Percentiles rank a stretch among this genome's conserved stretches.
phyloP scores from a whole-genome alignment of 2,329 filamentous ascomycete genomes.

The Elsinoe ampelina region DNA sequence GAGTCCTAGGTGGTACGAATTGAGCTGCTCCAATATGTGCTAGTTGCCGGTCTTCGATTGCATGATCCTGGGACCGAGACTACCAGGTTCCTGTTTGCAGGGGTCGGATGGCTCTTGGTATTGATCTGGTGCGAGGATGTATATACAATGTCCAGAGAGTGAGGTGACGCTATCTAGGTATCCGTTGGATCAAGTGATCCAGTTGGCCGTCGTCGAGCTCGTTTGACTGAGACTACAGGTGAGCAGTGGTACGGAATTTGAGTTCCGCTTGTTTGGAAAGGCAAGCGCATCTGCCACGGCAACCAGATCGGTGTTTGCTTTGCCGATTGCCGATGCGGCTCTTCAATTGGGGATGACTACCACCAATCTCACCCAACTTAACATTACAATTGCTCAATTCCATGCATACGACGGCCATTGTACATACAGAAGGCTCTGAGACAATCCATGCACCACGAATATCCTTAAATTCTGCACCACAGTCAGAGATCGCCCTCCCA shows the following conservation, averaged over 20 bases:
- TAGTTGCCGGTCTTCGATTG: not conserved
- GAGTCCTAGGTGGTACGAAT: not conserved
- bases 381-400: too few relatives aligned
- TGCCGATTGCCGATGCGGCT: conserved; percentile 3
- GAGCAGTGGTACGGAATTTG: not conserved
- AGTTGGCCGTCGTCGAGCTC: not conserved
- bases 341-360: not conserved
- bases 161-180: too few relatives aligned
- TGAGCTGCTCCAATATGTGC: not conserved
- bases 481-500: too few relatives aligned
- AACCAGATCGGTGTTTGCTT: not conserved
- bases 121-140: too few relatives aligned
- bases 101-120: not conserved
- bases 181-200: not conserved
- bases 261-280: conserved; percentile 2
- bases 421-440: too few relatives aligned
- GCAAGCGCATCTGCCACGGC: not conserved
- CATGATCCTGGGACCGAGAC: not conserved
- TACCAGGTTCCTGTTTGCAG: not conserved
- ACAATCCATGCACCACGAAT: too few relatives aligned
- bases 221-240: not conserved
- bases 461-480: not conserved
- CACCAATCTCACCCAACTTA: too few relatives aligned
- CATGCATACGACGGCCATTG: too few relatives aligned
- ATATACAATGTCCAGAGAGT: too few relatives aligned